These are phyloP conservation scores for Elymus sibiricus DNA, from an alignment of 176 grass and related monocot species.

Conservation along the genomic window DNA sequence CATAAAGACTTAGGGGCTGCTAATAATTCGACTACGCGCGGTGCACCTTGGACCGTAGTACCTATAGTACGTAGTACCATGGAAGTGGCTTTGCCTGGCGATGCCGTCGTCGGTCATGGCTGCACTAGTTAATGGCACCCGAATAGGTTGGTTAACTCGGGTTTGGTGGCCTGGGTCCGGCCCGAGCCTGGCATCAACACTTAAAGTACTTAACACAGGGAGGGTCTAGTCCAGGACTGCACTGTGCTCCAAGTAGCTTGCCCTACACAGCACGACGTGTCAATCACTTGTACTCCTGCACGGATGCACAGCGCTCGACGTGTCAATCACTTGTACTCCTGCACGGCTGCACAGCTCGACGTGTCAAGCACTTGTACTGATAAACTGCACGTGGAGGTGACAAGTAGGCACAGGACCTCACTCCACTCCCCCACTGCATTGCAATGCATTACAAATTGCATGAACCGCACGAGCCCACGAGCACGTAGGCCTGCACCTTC, in stretches of 20 bases:
- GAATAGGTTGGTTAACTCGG: constrained; percentile 33
- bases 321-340: not conserved
- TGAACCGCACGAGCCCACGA: not conserved
- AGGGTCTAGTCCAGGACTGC: not conserved
- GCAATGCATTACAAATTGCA: not conserved
- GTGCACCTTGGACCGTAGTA: not conserved
- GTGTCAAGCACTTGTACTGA: too few relatives aligned
- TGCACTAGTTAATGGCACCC: constrained; percentile 48
- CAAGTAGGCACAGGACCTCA: not conserved
- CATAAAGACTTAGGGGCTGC: not conserved
- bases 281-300: not conserved
- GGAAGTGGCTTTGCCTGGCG: not conserved
- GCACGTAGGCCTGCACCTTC: not conserved
- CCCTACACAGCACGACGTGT: not conserved
- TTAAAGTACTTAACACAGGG: not conserved
- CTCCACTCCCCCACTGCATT: not conserved
- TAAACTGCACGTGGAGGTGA: too few relatives aligned
- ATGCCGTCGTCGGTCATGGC: not conserved
- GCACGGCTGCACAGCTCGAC: too few relatives aligned
- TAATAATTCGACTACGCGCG: not conserved
- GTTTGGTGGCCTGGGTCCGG: not conserved
- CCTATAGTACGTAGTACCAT: too few relatives aligned
- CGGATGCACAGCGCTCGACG: not conserved
- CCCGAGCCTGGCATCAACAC: too few relatives aligned
- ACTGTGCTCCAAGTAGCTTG: not conserved